Conservation (phyloP, 2,329 filamentous ascomycete species). For the Fusarium hainanense region DNA sequence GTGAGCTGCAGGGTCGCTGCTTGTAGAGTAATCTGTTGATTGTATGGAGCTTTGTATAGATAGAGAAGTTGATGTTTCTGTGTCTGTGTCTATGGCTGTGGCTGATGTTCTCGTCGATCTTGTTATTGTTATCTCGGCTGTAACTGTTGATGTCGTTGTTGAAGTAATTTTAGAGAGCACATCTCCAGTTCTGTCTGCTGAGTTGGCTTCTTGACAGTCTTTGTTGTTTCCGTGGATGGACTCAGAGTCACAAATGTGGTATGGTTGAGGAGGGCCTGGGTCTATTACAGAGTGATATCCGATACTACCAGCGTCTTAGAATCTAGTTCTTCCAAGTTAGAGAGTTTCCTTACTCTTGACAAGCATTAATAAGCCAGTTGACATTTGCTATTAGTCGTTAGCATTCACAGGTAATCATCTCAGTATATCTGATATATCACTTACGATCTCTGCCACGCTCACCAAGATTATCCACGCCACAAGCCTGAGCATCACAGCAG, state of each 20-base stretch:
- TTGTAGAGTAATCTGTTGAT: slow-evolving; percentile 33
- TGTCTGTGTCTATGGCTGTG: slow-evolving; percentile 1
- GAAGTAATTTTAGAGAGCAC: background rate
- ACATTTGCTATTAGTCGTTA: slow-evolving; percentile 58
- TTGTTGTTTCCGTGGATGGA: slow-evolving; percentile 15
- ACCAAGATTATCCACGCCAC: slow-evolving; percentile 57
- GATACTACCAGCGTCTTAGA: slow-evolving; percentile 37
- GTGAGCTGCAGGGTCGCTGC: slow-evolving; percentile 33
- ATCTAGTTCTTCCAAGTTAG: background rate
- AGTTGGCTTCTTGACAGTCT: slow-evolving; percentile 25
- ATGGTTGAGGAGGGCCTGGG: slow-evolving; percentile 43
- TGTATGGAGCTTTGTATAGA: slow-evolving; percentile 18
- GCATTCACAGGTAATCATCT: background rate
- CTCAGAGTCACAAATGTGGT: slow-evolving; percentile 38
- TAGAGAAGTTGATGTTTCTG: background rate
- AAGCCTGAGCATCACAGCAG: slow-evolving; percentile 63
- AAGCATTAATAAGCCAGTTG: slow-evolving; percentile 62
- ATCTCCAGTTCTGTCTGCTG: slow-evolving; percentile 1
- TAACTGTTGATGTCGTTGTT: background rate
- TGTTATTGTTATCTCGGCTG: background rate
- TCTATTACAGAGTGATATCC: slow-evolving; percentile 44
- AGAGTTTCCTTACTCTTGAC: slow-evolving; percentile 58
- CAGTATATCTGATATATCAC: slow-evolving; percentile 25
- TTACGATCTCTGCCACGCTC: slow-evolving; percentile 57
- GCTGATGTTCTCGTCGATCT: background rate